Evolutionary conservation across 2,329 filamentous ascomycete genomes (phyloP), one percentile per base, ranked within the genome.

Genomic region (Verticillium longisporum): DNA sequence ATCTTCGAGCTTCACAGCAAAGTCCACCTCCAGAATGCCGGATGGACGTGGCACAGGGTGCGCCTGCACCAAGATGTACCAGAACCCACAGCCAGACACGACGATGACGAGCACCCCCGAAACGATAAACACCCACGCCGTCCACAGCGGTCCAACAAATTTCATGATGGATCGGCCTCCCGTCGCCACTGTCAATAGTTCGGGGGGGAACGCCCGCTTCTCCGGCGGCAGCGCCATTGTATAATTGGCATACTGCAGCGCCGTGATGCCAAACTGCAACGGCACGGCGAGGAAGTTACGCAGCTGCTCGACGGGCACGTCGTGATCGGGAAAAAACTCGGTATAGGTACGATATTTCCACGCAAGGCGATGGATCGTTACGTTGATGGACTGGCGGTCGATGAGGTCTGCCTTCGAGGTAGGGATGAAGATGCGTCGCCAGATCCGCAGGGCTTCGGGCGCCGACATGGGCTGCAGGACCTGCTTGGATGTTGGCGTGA

Each of bases 331-430:
- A 37, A 65, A 67, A 31, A 64, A 66, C 33, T 67, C 66, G 14
- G 38, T 50, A 50, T 64, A 66, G 2, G 65, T 67, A 3, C 65
- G 60, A 58, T 67, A 64, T 58, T 64, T 66, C 66, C 66, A 67
- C 5, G 65, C 60, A 55, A 64, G 58, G 26, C 59, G 56, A 50
- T 64, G 59, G 6, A 65, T 61, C 10, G 66, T 61, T 9, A 63
- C 31, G 55, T 64, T 58, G 60, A 66, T 62, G 34, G 63, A 63
- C 37, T 60, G 32, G 4, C 55, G 55, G 57, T 68, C 66, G 21
- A 57, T 54, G 5, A 58, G 53, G 57, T 68, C 66, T 21, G 57
- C 53, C 1, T 26, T 13, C 0, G 31, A 54, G 1, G 59, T 53
- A 18, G 66, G 63, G 31, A 62, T 54, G 10, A 65, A 60, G 21